Conservation (phyloP, 2,329 filamentous ascomycete genomes). For the Botrytis hyacinthi region DNA sequence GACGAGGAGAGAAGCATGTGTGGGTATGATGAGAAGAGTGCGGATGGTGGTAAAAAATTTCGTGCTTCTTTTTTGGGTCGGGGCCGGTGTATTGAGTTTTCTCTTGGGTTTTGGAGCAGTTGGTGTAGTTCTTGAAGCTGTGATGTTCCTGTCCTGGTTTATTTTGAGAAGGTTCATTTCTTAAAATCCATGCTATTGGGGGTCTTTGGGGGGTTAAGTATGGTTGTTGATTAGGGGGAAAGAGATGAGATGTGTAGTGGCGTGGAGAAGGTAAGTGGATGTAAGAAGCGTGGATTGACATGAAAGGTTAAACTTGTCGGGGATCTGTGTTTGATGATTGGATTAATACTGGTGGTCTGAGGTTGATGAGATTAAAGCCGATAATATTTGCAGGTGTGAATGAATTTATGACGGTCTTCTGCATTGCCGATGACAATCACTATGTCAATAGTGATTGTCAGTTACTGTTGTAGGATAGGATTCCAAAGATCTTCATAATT, state of each 20-base stretch:
- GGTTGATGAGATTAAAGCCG: background rate
- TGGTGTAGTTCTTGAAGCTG: background rate
- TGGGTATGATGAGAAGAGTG: too few species aligned
- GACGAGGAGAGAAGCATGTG: too few species aligned
- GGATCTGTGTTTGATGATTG: background rate
- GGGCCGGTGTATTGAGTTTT: too few species aligned
- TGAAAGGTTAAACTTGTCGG: background rate
- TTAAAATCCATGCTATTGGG: fast-evolving
- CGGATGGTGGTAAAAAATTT: too few species aligned
- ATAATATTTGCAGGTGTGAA: background rate
- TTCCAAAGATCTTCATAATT: background rate
- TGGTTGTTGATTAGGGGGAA: background rate
- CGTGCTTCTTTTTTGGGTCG: too few species aligned
- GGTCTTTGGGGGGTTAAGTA: background rate
- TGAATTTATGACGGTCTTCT: background rate
- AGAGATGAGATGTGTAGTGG: background rate
- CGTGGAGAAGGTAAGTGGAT: too few species aligned
- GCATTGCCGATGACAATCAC: background rate
- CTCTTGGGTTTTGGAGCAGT: background rate
- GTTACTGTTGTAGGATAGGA: background rate
- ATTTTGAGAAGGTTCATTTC: fast-evolving
- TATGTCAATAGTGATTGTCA: fast-evolving
- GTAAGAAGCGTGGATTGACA: background rate
- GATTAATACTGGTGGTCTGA: background rate
- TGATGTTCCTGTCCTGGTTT: background rate